Evolutionary conservation across 2,329 filamentous ascomycete species (phyloP), one percentile per base, ranked within the genome.

Genomic region (Davidsoniella neocaledoniae): DNA sequence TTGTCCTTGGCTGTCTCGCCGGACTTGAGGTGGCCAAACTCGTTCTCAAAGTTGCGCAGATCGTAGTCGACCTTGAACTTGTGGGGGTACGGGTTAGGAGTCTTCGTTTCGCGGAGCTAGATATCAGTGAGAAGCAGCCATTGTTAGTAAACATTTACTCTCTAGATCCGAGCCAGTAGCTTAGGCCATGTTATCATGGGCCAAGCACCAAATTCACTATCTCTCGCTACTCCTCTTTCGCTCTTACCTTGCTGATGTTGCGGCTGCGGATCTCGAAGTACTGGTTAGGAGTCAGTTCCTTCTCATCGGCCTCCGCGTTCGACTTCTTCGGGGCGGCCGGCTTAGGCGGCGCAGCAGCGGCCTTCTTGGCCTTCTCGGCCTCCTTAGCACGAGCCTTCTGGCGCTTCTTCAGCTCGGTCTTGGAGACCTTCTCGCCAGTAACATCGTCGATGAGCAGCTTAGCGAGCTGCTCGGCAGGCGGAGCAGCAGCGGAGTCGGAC

Each of bases 231-330:
- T 26, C 23, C 12, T 14, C 14, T 37, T 21, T 23, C 21, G 14
- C 16, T 33, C 42, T 12, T 37, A 53, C 51, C 51, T 82, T 81
- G 65, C 83, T 81, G 70, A 94, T 79, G 57, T 75, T 76, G 58
- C 85, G 78, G 60, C 83, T 93, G 55, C 91, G 84, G 63, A 96
- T 93, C 70, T 98, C 91, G 64, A 94, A 95, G 72, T 96, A 98
- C 64, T 77, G 72, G 63, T 73, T 74, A 33, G 73, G 72, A 52
- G 72, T 73, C 51, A 75, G 64, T 55, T 75, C 71, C 64, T 72
- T 72, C 63, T 76, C 72, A 48, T 63, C 61, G 26, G 70, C 73
- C 62, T 94, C 83, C 61, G 86, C 83, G 54, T 83, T 77, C 55
- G 72, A 82, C 72, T 83, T 85, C 65, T 86, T 80, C 55, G 77